Evolutionary conservation across 106 monocot species (phyloP), one percentile per base, ranked within the genome.

Genomic region (Dendrobium officinale): DNA sequence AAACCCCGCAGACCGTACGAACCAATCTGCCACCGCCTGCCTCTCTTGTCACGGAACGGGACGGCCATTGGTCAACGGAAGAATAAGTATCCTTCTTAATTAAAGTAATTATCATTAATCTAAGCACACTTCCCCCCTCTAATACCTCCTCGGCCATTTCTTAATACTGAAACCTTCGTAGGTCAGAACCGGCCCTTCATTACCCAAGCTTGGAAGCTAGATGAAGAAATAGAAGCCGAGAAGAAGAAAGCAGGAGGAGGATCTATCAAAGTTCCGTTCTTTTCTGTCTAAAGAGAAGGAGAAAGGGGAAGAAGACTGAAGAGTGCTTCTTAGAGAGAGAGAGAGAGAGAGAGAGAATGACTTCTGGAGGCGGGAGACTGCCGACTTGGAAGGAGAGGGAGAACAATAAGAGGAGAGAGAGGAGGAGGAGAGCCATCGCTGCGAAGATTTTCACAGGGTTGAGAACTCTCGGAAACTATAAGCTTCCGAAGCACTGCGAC

Each of bases 311-410:
- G 61, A 61, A 61, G 61, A 61, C 22, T 19, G 6, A 61, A 61
- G 22, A 61, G 61, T 19, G 6, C 61, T 61, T 24, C n/a, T n/a
- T 61, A 0, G n/a, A 22, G 61, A n/a, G 20, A n/a, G 59, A 20
- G 9, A 9, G 59, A 61, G 59, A 9, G 59, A n/a, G 61, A 8
- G 61, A 19, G 61, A 22, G 22, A 8, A 61, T 61, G 61, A 7
- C 61, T 61, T 61, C 61, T 2, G 73, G 73, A 47, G 83, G 83
- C 47, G 79, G 80, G 6, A 18, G 86, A 75, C 51, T 80, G 72
- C 83, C 86, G 59, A 83, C 86, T 27, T 80, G 80, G 86, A 86
- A 80, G 77, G 86, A 86, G 80, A 86, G 86, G 75, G 86, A 86
- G 86, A 86, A 86, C 82, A 86, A 86, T 68, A 80, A 83, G 83